A percentile compares a stretch with the other conserved stretches of the same genome.
phyloP scores from a whole-genome alignment of 1,284 basidiomycete genomes.

The Pseudomicrostroma phylloplanum region DNA sequence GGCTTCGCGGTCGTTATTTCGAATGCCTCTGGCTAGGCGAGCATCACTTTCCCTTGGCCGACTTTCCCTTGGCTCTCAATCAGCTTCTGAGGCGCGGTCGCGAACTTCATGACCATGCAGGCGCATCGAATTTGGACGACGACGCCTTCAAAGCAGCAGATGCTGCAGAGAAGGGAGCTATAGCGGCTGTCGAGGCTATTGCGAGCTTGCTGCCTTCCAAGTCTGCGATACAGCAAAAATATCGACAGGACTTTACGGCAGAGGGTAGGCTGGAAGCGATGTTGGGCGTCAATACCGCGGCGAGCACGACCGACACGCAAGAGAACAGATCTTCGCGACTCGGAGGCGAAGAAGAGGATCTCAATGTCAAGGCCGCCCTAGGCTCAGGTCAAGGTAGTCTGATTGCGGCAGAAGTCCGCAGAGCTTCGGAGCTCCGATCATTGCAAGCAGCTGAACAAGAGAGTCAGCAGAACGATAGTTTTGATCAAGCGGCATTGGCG shows the following conservation, averaged over 20 bases:
- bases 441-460: background rate
- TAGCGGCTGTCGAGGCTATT: no score
- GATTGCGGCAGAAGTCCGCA: background rate
- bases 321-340: no score
- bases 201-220: no score
- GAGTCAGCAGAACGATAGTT: background rate
- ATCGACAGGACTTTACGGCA: background rate
- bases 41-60: background rate
- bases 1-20: background rate
- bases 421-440: background rate
- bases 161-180: no score
- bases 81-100: background rate
- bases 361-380: background rate
- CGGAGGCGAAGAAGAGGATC: background rate
- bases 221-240: background rate
- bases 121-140: background rate
- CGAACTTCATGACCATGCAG: background rate
- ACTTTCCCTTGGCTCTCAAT: background rate
- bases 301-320: background rate
- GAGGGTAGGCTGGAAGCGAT: background rate
- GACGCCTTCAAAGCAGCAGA: background rate
- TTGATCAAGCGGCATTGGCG: background rate
- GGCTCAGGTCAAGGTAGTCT: background rate
- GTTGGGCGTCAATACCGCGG: background rate
- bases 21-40: slow-evolving; percentile 8